Percentiles rank a stretch among this genome's conserved stretches.
Evolutionary conservation across 73 alveolate species (phyloP).

Genomic region (Paramecium tetraurelia): DNA sequence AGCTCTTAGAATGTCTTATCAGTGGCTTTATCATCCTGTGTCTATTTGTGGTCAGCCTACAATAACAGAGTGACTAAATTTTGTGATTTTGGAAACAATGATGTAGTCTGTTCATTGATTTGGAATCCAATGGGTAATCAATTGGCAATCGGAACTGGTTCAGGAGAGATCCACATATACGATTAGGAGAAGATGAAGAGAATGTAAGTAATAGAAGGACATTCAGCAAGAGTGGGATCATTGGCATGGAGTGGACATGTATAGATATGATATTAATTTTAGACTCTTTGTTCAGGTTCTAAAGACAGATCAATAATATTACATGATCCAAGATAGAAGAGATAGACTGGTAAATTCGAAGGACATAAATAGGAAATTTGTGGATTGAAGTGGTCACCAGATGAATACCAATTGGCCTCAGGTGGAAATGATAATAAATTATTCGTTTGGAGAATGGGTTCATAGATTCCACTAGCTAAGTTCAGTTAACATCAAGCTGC

Average conservation of each 20-base stretch:
- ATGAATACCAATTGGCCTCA: slow-evolving; percentile 86
- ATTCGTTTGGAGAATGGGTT: slow-evolving; percentile 91
- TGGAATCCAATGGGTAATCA: slow-evolving; percentile 67
- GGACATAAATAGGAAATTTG: slow-evolving; percentile 93
- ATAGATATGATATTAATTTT: not conserved
- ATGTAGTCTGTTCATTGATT: slow-evolving; percentile 55
- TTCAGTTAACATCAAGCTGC: slow-evolving; percentile 89
- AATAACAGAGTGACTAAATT: slow-evolving; percentile 67
- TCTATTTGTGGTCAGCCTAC: slow-evolving; percentile 80
- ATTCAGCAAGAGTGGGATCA: slow-evolving; percentile 94
- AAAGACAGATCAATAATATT: slow-evolving; percentile 52
- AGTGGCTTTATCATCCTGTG: slow-evolving; percentile 85
- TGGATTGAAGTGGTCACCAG: slow-evolving; percentile 94
- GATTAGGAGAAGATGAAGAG: slow-evolving; percentile 79
- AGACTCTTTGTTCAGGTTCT: slow-evolving; percentile 54
- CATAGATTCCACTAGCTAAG: slow-evolving; percentile 68
- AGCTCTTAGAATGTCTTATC: slow-evolving; percentile 86
- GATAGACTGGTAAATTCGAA: slow-evolving; percentile 43
- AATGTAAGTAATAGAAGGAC: slow-evolving; percentile 86
- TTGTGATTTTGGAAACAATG: slow-evolving; percentile 62
- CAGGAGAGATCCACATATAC: slow-evolving; percentile 75
- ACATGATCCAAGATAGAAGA: slow-evolving; percentile 49
- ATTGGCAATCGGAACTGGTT: slow-evolving; percentile 63
- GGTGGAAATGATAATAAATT: slow-evolving; percentile 99
- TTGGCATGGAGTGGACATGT: slow-evolving; percentile 87